Percentiles rank a stretch among this genome's conserved stretches.
Evolutionary conservation across 1,284 basidiomycete species (phyloP).

Genomic region (Trametes hirsuta): DNA sequence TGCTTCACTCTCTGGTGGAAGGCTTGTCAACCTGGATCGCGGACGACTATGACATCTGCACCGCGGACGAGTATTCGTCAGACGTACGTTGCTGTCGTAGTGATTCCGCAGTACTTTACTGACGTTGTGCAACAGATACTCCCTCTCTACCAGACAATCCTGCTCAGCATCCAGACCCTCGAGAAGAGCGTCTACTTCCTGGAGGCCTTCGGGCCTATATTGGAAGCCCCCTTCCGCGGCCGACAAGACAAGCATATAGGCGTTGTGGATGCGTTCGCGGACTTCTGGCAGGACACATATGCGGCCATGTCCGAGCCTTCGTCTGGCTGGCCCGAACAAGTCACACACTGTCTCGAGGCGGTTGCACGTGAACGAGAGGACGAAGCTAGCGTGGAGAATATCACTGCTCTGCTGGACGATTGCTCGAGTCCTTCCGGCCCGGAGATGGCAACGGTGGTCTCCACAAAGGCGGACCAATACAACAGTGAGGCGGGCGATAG

Average conservation of each 20-base stretch:
- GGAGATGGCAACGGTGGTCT: neutral
- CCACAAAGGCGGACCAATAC: neutral
- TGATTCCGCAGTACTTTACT: neutral
- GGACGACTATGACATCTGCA: conserved; percentile 56
- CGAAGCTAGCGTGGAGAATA: conserved; percentile 21
- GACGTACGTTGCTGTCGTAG: conserved; percentile 47
- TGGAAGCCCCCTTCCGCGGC: conserved; percentile 58
- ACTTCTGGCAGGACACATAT: conserved; percentile 60
- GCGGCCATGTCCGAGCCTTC: conserved; percentile 42
- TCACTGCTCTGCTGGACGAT: conserved; percentile 13
- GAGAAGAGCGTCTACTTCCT: conserved; percentile 43
- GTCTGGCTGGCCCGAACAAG: conserved; percentile 50
- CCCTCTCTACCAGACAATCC: conserved; percentile 59
- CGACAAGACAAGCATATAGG: conserved; percentile 46
- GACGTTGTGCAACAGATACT: conserved; percentile 45
- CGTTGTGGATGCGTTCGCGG: conserved; percentile 51
- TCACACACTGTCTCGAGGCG: conserved; percentile 25
- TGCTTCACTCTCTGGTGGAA: conserved; percentile 54
- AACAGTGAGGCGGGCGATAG: conserved; percentile 16
- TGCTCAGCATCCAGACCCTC: conserved; percentile 52
- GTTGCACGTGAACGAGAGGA: conserved; percentile 20
- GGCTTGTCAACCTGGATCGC: conserved; percentile 65
- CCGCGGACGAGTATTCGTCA: conserved; percentile 54
- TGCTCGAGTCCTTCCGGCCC: neutral
- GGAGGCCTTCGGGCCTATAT: conserved; percentile 46